Percentiles rank a stretch among this genome's conserved stretches.
These are phyloP conservation scores for Auxenochlorella pyrenoidosa DNA, from an alignment of 139 green algal genomes.

Conservation along the genomic window DNA sequence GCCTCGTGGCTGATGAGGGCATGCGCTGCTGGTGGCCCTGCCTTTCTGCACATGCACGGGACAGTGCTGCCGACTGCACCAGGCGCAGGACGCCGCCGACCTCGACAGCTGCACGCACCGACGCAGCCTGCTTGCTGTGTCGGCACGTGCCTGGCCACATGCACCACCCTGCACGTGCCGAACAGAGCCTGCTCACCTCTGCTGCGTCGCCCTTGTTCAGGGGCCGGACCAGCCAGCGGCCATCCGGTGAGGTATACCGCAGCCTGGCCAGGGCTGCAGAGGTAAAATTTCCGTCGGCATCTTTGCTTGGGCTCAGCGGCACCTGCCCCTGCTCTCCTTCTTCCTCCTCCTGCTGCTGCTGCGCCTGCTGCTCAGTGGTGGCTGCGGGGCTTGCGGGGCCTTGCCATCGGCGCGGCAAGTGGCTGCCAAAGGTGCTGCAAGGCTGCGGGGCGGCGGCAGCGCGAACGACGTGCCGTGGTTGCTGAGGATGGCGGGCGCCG, in stretches of 20 bases:
- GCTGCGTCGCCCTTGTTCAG: constrained; percentile 29
- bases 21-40: too few species aligned
- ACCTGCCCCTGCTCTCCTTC: not conserved
- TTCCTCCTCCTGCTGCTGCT: not conserved
- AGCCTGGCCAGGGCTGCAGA: not conserved
- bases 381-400: not conserved
- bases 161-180: not conserved
- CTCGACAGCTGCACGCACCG: not conserved
- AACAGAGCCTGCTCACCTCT: constrained; percentile 1
- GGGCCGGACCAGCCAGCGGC: constrained; percentile 29
- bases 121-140: not conserved
- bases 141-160: not conserved
- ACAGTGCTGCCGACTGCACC: too few species aligned
- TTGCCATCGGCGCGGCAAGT: not conserved
- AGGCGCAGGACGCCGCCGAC: too few species aligned
- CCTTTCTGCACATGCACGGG: too few species aligned
- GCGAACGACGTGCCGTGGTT: not conserved
- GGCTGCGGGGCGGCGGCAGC: too few species aligned
- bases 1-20: too few species aligned
- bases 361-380: not conserved
- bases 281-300: not conserved
- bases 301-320: not conserved
- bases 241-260: constrained; percentile 20
- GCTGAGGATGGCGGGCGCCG: not conserved
- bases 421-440: not conserved